Conservation (phyloP, 106 monocot species). For the Dendrobium nobile region DNA sequence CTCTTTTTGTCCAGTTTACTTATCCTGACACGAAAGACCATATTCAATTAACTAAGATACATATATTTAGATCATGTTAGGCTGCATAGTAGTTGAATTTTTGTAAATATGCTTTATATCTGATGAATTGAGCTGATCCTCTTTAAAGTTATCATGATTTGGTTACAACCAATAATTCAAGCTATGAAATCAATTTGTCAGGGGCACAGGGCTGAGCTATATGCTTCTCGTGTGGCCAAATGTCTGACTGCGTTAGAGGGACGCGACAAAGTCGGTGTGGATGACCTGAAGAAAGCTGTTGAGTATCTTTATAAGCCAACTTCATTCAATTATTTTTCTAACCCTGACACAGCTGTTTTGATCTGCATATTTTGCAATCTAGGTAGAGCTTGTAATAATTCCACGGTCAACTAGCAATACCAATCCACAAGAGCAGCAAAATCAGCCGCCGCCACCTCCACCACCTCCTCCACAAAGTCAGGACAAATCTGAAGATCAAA, state of each 20-base stretch:
- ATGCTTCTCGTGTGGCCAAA: constrained; percentile 97
- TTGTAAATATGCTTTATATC: neutral
- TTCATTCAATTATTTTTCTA: neutral
- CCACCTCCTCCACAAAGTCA: constrained; percentile 89
- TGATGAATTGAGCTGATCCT: neutral
- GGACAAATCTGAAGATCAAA: constrained; percentile 71
- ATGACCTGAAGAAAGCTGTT: constrained; percentile 99
- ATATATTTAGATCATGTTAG: neutral
- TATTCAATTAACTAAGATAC: neutral
- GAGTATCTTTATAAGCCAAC: constrained; percentile 24
- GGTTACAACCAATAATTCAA: neutral
- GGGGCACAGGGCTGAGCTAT: constrained; percentile 97
- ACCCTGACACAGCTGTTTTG: neutral
- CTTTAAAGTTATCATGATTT: neutral
- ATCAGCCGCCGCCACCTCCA: constrained; percentile 75
- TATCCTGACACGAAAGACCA: no score
- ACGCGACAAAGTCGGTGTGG: constrained; percentile 88
- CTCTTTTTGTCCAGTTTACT: neutral
- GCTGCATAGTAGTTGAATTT: neutral
- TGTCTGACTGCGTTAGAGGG: constrained; percentile 94
- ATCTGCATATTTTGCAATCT: neutral
- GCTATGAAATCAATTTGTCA: constrained; percentile 15
- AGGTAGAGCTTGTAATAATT: constrained; percentile 98
- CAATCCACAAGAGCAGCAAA: constrained; percentile 84
- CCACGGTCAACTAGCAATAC: constrained; percentile 77